Evolutionary conservation across 495 filamentous ascomycete species (phyloP).

Genomic region (Terfezia boudieri): DNA sequence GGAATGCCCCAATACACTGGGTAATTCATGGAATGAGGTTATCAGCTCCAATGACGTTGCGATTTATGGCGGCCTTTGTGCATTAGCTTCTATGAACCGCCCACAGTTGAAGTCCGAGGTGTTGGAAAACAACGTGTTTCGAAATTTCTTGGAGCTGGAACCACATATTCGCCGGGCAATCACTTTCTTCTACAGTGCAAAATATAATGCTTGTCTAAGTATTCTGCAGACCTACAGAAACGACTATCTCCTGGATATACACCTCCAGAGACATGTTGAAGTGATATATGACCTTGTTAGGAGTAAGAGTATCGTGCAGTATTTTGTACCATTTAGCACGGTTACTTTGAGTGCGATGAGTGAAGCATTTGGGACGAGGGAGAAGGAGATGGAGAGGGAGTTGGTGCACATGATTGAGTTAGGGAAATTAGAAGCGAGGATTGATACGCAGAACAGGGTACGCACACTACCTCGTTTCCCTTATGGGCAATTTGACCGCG

Average conservation of each 20-base stretch:
- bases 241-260: conserved; percentile 77
- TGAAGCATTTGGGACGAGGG: conserved; percentile 26
- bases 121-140: conserved; percentile 58
- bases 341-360: conserved; percentile 50
- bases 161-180: conserved; percentile 87
- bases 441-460: conserved; percentile 63
- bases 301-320: conserved; percentile 80
- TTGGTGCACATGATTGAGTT: conserved; percentile 52
- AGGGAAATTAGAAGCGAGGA: conserved; percentile 49
- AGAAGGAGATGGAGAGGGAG: conserved; percentile 26
- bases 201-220: conserved; percentile 62
- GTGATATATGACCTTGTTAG: conserved; percentile 50
- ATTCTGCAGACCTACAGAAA: conserved; percentile 58
- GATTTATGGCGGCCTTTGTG: conserved; percentile 74
- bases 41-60: conserved; percentile 73
- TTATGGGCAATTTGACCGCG: too few species aligned
- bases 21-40: conserved; percentile 43
- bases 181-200: conserved; percentile 60
- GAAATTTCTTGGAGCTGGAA: conserved; percentile 74
- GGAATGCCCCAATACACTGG: conserved; percentile 28
- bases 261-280: conserved; percentile 56
- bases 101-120: conserved; percentile 48
- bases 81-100: conserved; percentile 74
- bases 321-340: conserved; percentile 57
- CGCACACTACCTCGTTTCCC: neutral